Percentiles rank a stretch among this genome's conserved stretches.
Conservation (phyloP, 2,329 filamentous ascomycete genomes). For the Stagonosporopsis cucurbitacearum region DNA sequence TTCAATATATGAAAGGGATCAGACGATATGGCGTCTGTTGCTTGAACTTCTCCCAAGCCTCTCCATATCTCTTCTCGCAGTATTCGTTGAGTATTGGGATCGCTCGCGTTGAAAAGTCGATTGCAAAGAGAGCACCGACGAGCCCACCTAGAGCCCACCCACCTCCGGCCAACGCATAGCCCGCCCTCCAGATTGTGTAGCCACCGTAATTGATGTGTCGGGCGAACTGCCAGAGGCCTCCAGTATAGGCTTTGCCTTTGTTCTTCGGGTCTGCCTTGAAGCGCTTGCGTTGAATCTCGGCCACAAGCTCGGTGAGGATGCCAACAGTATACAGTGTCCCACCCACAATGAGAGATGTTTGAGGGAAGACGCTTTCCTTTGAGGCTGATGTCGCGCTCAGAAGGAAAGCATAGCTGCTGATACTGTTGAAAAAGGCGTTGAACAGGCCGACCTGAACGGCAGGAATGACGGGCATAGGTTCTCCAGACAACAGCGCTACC, state of each 20-base stretch:
- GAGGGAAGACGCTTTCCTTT: constrained; percentile 49
- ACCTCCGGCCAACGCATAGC: constrained; percentile 57
- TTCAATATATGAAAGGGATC: constrained; percentile 40
- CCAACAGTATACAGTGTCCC: constrained; percentile 59
- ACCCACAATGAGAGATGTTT: constrained; percentile 56
- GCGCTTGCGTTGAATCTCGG: constrained; percentile 63
- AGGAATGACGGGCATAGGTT: constrained; percentile 56
- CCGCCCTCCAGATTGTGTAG: constrained; percentile 59
- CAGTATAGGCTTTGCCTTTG: constrained; percentile 59
- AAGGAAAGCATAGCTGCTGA: constrained; percentile 63
- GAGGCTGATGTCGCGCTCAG: constrained; percentile 57
- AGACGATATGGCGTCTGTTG: constrained; percentile 48
- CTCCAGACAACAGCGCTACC: constrained; percentile 55
- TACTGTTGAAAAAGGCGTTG: constrained; percentile 63
- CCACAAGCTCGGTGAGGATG: constrained; percentile 60
- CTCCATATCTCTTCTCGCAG: constrained; percentile 52
- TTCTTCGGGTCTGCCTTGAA: constrained; percentile 61
- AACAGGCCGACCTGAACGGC: constrained; percentile 57
- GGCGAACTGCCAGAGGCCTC: constrained; percentile 57
- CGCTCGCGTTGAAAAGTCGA: constrained; percentile 53
- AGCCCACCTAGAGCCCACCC: constrained; percentile 55
- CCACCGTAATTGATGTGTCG: constrained; percentile 64
- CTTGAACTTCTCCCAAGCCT: constrained; percentile 51
- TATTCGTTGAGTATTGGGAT: constrained; percentile 60
- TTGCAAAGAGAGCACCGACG: constrained; percentile 52